Evolutionary conservation across 148 eudicot species (phyloP).

Genomic region (Rhododendron mucronatum): DNA sequence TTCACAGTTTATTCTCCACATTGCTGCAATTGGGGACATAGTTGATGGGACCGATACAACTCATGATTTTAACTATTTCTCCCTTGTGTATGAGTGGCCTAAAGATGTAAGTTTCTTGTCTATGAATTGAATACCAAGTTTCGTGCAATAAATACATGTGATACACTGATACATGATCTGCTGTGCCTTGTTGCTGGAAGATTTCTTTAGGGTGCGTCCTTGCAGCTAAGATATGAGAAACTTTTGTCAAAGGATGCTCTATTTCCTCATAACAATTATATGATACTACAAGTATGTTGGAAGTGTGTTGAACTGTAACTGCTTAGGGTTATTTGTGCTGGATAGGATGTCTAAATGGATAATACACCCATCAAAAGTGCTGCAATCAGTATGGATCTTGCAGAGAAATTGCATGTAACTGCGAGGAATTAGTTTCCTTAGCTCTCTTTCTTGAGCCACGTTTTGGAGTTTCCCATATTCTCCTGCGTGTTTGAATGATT

Average conservation of each 20-base stretch:
- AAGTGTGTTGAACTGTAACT: neutral
- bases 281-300: neutral
- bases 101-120: slow-evolving; percentile 69
- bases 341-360: neutral
- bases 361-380: neutral
- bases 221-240: neutral
- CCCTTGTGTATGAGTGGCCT: slow-evolving; percentile 96
- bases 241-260: neutral
- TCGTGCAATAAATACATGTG: neutral
- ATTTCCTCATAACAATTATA: neutral
- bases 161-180: slow-evolving; percentile 10
- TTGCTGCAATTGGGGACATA: slow-evolving; percentile 99
- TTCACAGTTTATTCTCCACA: slow-evolving; percentile 91
- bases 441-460: neutral
- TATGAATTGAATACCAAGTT: neutral
- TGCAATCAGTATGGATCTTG: neutral
- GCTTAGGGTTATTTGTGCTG: neutral
- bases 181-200: neutral
- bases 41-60: slow-evolving; percentile 99
- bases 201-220: neutral
- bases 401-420: neutral
- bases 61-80: slow-evolving; percentile 97
- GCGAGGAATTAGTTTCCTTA: neutral
- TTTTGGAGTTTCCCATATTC: neutral
- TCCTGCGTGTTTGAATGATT: neutral